Percentiles rank a stretch among this genome's conserved stretches.
These are phyloP conservation scores for Skeletonema marinoi DNA, from an alignment of 108 stramenopile genomes.

Conservation along the genomic window DNA sequence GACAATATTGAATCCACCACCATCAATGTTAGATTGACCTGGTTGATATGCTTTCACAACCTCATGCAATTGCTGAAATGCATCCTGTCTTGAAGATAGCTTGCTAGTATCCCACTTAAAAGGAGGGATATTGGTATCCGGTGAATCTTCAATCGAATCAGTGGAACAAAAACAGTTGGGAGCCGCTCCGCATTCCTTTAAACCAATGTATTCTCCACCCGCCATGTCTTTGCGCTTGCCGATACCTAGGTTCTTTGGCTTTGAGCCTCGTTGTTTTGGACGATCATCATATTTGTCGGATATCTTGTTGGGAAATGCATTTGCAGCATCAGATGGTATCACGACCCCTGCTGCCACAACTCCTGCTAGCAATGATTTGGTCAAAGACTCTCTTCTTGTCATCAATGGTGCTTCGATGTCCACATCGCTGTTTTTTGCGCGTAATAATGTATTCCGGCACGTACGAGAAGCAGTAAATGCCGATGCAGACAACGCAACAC, in stretches of 20 bases:
- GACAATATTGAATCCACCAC: conserved; percentile 85
- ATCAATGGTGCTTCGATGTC: neutral
- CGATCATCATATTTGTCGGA: conserved; percentile 81
- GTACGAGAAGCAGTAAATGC: neutral
- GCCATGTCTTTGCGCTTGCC: conserved; percentile 57
- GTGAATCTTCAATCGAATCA: conserved; percentile 59
- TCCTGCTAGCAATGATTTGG: conserved; percentile 8
- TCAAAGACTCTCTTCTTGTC: conserved; percentile 27
- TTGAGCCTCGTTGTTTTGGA: conserved; percentile 78
- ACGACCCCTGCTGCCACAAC: conserved; percentile 1
- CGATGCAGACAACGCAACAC: neutral
- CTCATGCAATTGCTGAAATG: conserved; percentile 63
- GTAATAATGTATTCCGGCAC: neutral
- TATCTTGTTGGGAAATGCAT: conserved; percentile 81
- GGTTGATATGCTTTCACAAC: conserved; percentile 71
- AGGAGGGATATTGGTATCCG: conserved; percentile 73
- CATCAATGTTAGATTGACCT: conserved; percentile 82
- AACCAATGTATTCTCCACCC: conserved; percentile 73
- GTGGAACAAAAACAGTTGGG: conserved; percentile 91
- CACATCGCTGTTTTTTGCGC: neutral
- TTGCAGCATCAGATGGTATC: conserved; percentile 29
- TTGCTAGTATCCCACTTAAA: conserved; percentile 59
- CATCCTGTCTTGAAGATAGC: conserved; percentile 42
- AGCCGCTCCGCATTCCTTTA: conserved; percentile 77
- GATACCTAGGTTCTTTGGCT: conserved; percentile 80